Evolutionary conservation across 306 rosid genomes (phyloP), one percentile per base, ranked within the genome.

Genomic region (Cicer arietinum): DNA sequence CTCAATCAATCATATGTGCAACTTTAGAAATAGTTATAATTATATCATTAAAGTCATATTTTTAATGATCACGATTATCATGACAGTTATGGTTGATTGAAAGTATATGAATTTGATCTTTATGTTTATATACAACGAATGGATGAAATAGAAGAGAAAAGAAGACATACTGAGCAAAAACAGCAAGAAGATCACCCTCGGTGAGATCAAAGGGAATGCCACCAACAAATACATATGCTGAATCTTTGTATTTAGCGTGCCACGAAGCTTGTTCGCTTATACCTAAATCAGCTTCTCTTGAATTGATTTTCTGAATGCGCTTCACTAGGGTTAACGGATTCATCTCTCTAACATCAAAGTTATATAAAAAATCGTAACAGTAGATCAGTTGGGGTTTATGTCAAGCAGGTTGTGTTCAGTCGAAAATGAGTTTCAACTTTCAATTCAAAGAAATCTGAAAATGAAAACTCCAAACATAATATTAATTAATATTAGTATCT

Each of bases 121-220:
- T 3, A 14, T 14, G 14, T 14, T n/a, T n/a, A 6, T n/a, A 51
- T 8, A 14, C 9, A 8, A 51, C 14, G 10, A 59, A 12, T 61
- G 43, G 14, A 37, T 4, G 45, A 58, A 30, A 30, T 30, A 30
- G 37, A 30, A 30, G 30, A 6, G 7, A 48, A 5, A 42, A 44
- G n/a, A n/a, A 8, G 3, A 75, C 78, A 52, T 81, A 94, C 97
- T 94, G 99, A 25, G 97, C 94, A 17, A 94, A 94, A 42, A 92
- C 90, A 0, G 97, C 95, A 11, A 94, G 88, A 11, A 94, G 95
- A 78, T 94, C 99, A 46, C 99, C 99, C 84, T 94, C 97, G 0
- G 96, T 94, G 58, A 94, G 95, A 66, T 89, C 97, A 39, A 88
- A 94, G 78, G 99, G 95, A 69, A 94, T 79, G 71, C 99, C 96